phyloP scores from a whole-genome alignment of 345 rosid genomes.

The Abelmoschus esculentus region DNA sequence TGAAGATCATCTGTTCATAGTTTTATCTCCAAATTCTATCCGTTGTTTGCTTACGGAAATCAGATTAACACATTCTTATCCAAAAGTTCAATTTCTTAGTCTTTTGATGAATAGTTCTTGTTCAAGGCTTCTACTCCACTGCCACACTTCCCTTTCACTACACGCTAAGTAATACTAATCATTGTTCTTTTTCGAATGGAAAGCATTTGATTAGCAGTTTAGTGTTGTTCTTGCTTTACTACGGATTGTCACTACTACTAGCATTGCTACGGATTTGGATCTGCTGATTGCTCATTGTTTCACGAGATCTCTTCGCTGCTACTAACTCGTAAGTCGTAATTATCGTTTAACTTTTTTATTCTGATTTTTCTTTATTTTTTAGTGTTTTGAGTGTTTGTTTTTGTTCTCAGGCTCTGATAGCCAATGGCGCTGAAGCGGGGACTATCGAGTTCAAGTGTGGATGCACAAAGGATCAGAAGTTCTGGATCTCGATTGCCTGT shows the following conservation, averaged over 20 bases:
- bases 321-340: conserved; percentile 16
- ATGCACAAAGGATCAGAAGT: conserved; percentile 33
- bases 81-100: not conserved
- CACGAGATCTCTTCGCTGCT: conserved; percentile 24
- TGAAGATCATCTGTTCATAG: not conserved
- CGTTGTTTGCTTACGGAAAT: not conserved
- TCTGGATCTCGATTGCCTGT: conserved; percentile 58
- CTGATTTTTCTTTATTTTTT: not conserved
- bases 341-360: conserved; percentile 1
- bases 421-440: conserved; percentile 76
- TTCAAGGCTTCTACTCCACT: not conserved
- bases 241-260: not conserved
- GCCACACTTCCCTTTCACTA: conserved; percentile 9
- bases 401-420: conserved; percentile 28
- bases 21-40: not conserved
- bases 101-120: not conserved
- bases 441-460: conserved; percentile 28
- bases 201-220: not conserved
- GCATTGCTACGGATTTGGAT: not conserved
- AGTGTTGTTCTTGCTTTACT: not conserved
- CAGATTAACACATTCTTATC: conserved; percentile 3
- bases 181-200: not conserved
- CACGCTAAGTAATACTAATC: not conserved
- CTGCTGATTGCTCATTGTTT: conserved; percentile 9
- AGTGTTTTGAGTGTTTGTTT: not conserved